A percentile compares a stretch with the other conserved stretches of the same genome.
These are phyloP conservation scores for Hygrophoropsis aurantiaca DNA, from an alignment of 768 basidiomycete species.

Conservation along the genomic window DNA sequence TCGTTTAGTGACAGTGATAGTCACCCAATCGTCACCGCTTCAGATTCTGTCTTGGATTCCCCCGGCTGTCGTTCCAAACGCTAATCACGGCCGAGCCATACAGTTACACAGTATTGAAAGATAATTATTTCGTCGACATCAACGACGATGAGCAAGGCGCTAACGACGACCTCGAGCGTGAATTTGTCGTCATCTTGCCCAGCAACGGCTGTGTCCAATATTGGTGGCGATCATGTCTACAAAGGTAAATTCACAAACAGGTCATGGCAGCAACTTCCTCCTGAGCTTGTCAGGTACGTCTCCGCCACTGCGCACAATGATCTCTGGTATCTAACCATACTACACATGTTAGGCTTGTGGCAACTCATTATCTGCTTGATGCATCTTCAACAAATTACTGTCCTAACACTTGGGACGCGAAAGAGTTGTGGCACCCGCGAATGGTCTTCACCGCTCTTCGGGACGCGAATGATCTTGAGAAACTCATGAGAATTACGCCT, in stretches of 20 bases:
- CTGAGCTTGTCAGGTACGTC: constrained; percentile 59
- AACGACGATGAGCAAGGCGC: constrained; percentile 11
- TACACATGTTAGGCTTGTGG: constrained; percentile 21
- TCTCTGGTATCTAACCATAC: constrained; percentile 1
- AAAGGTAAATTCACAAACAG: constrained; percentile 59
- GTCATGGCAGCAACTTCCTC: constrained; percentile 63
- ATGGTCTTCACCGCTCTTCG: constrained; percentile 64
- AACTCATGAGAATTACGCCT: constrained; percentile 61
- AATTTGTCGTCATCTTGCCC: constrained; percentile 13
- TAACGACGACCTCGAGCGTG: not conserved
- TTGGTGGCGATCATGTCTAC: constrained; percentile 34
- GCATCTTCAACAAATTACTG: constrained; percentile 40
- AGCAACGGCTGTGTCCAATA: constrained; percentile 21
- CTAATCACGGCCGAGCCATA: constrained; percentile 36
- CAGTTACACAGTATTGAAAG: constrained; percentile 32
- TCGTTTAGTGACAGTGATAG: constrained; percentile 19
- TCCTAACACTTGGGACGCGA: constrained; percentile 48
- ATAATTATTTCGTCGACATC: constrained; percentile 23
- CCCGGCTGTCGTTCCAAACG: constrained; percentile 35
- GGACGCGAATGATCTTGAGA: constrained; percentile 60
- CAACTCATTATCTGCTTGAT: constrained; percentile 57
- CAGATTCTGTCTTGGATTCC: constrained; percentile 25
- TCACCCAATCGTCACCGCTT: constrained; percentile 28
- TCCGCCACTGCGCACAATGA: constrained; percentile 24
- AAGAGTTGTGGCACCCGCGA: constrained; percentile 58